A percentile compares a stretch with the other conserved stretches of the same genome.
Evolutionary conservation across 257 asterid genomes (phyloP).

Genomic region (Eustoma russellianum): DNA sequence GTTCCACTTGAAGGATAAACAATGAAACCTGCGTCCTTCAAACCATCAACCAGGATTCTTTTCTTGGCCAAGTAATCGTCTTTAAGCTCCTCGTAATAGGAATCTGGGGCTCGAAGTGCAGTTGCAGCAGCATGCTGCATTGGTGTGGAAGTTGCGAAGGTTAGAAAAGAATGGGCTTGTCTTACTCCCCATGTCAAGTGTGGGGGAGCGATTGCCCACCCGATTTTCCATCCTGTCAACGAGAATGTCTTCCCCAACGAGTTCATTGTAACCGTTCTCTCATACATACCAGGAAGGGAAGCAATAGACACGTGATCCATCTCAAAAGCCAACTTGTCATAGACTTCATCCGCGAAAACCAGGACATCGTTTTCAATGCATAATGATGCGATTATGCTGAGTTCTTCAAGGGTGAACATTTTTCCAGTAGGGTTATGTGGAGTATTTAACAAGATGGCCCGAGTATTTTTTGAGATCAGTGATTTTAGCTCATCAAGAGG

Average conservation of each 20-base stretch:
- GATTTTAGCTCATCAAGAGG: conserved; percentile 80
- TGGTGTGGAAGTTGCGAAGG: conserved; percentile 93
- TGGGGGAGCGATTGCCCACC: conserved; percentile 96
- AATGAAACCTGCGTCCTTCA: conserved; percentile 66
- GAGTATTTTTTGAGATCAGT: conserved; percentile 53
- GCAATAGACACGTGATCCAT: conserved; percentile 89
- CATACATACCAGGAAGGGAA: conserved; percentile 83
- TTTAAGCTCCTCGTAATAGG: conserved; percentile 69
- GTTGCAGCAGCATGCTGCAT: conserved; percentile 83
- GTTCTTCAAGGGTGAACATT: conserved; percentile 79
- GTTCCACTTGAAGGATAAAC: conserved; percentile 92
- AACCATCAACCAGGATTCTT: conserved; percentile 69
- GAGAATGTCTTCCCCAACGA: conserved; percentile 96
- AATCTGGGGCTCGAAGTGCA: conserved; percentile 75
- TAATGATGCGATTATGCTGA: conserved; percentile 47
- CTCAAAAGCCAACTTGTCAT: conserved; percentile 84
- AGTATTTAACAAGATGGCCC: conserved; percentile 80
- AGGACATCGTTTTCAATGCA: conserved; percentile 73
- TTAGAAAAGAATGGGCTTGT: conserved; percentile 82
- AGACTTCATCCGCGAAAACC: conserved; percentile 79
- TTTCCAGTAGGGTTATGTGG: conserved; percentile 98
- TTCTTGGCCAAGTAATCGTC: conserved; percentile 67
- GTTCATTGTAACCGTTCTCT: conserved; percentile 73
- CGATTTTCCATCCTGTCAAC: conserved; percentile 92
- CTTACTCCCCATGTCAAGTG: conserved; percentile 91